Conservation (phyloP, 768 basidiomycete species). For the Pisolithus sp. region DNA sequence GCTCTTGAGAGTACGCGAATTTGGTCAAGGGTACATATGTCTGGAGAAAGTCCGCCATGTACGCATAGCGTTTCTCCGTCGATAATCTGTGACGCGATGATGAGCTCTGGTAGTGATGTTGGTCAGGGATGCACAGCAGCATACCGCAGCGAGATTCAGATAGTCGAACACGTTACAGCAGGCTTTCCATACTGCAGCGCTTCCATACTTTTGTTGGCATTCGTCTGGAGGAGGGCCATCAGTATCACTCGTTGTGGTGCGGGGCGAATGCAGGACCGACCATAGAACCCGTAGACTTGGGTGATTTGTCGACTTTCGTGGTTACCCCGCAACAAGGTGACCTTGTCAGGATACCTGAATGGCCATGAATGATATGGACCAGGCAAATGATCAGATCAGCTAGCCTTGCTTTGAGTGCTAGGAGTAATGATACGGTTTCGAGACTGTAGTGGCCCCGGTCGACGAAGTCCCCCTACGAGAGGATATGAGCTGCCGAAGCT, state of each 20-base stretch:
- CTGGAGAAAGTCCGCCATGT: conserved; percentile 93
- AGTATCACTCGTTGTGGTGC: neutral
- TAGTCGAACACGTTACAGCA: conserved; percentile 97
- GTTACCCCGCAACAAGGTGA: conserved; percentile 89
- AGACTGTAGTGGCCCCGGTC: conserved; percentile 95
- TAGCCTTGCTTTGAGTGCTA: conserved; percentile 86
- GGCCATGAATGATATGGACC: conserved; percentile 4
- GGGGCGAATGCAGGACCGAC: conserved; percentile 37
- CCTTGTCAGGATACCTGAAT: conserved; percentile 82
- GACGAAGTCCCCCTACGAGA: conserved; percentile 85
- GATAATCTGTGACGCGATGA: conserved; percentile 60
- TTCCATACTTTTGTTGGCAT: conserved; percentile 97
- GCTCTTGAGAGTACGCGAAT: conserved; percentile 87
- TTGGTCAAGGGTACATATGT: conserved; percentile 92
- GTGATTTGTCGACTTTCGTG: conserved; percentile 98
- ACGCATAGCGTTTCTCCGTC: conserved; percentile 91
- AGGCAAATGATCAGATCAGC: conserved; percentile 7
- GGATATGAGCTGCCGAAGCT: conserved; percentile 14
- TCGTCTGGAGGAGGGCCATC: conserved; percentile 52
- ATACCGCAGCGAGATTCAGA: conserved; percentile 87
- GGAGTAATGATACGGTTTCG: conserved; percentile 85
- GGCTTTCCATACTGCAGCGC: conserved; percentile 92
- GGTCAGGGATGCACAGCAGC: conserved; percentile 16
- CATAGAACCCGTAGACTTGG: conserved; percentile 98
- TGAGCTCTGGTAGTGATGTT: neutral